Evolutionary conservation across 2,329 filamentous ascomycete genomes (phyloP).

Genomic region (Aureobasidium subglaciale): DNA sequence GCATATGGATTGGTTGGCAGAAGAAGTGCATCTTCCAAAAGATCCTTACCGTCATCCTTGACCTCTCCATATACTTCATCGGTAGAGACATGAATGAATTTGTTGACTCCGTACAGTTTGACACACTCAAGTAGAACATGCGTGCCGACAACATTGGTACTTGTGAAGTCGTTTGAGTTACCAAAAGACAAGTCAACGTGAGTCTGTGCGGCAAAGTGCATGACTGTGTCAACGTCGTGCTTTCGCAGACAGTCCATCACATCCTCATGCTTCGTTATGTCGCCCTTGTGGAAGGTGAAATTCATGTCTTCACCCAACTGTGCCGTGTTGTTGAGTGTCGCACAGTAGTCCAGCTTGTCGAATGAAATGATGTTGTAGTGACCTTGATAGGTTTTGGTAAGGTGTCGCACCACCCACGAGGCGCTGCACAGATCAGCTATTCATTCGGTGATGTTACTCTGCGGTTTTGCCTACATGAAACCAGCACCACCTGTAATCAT

Average conservation of each 20-base stretch:
- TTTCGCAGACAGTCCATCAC: slow-evolving; percentile 65
- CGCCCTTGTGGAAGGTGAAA: slow-evolving; percentile 73
- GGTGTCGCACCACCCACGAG: slow-evolving; percentile 75
- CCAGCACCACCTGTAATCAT: slow-evolving; percentile 78
- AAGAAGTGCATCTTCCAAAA: slow-evolving; percentile 66
- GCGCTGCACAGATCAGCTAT: slow-evolving; percentile 46
- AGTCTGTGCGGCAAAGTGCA: slow-evolving; percentile 81
- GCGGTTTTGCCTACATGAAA: slow-evolving; percentile 60
- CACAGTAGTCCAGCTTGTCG: slow-evolving; percentile 78
- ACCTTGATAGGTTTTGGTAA: slow-evolving; percentile 64
- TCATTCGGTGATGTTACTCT: neutral
- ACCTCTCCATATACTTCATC: slow-evolving; percentile 84
- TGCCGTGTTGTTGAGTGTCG: slow-evolving; percentile 71
- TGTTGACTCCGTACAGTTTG: slow-evolving; percentile 59
- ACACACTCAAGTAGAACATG: slow-evolving; percentile 73
- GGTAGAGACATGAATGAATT: slow-evolving; percentile 76
- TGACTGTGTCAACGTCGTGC: slow-evolving; percentile 68
- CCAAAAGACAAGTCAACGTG: slow-evolving; percentile 78
- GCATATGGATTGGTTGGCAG: slow-evolving; percentile 66
- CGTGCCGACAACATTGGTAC: slow-evolving; percentile 78
- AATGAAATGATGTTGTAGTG: slow-evolving; percentile 75
- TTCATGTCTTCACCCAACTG: slow-evolving; percentile 60
- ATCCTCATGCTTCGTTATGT: slow-evolving; percentile 64
- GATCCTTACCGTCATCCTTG: slow-evolving; percentile 61
- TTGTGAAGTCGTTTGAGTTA: slow-evolving; percentile 74